phyloP scores from a whole-genome alignment of 495 filamentous ascomycete species.

The Sordaria brevicollis region DNA sequence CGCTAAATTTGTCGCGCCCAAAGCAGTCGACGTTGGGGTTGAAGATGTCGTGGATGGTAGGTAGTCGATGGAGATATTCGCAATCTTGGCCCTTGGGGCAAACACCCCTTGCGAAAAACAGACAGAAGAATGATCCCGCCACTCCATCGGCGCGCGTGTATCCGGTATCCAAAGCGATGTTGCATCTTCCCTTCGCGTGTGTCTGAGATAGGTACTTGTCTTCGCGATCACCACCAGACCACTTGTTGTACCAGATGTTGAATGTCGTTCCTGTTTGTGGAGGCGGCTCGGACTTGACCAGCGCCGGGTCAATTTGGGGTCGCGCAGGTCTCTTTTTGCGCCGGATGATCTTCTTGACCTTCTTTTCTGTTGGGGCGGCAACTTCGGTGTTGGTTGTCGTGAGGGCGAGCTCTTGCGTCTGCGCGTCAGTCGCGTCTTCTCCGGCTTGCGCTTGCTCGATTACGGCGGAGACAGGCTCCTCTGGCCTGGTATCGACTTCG shows the following conservation, averaged over 20 bases:
- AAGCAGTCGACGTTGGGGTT: slow-evolving; percentile 91
- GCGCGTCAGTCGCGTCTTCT: neutral
- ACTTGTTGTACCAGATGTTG: slow-evolving; percentile 80
- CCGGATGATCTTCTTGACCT: slow-evolving; percentile 57
- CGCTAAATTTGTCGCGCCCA: slow-evolving; percentile 74
- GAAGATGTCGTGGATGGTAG: slow-evolving; percentile 71
- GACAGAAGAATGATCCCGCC: slow-evolving; percentile 75
- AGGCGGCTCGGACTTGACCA: slow-evolving; percentile 67
- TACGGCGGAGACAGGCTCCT: slow-evolving; percentile 2
- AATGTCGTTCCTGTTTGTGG: slow-evolving; percentile 87
- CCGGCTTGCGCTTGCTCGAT: neutral
- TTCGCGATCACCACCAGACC: slow-evolving; percentile 87
- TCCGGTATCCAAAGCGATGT: slow-evolving; percentile 68
- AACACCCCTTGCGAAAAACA: slow-evolving; percentile 68
- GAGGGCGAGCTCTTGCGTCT: slow-evolving; percentile 20
- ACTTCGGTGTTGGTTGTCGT: slow-evolving; percentile 34
- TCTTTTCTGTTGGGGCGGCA: slow-evolving; percentile 36
- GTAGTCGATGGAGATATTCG: slow-evolving; percentile 86
- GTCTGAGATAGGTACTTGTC: slow-evolving; percentile 74
- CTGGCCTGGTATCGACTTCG: slow-evolving; percentile 6
- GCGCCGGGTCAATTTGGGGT: slow-evolving; percentile 69
- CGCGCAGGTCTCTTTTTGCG: slow-evolving; percentile 59
- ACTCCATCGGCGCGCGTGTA: slow-evolving; percentile 79
- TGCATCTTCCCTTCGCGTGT: slow-evolving; percentile 65
- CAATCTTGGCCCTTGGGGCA: slow-evolving; percentile 85